Percentiles rank a stretch among this genome's conserved stretches.
Conservation (phyloP, 148 eudicot genomes). For the Vaccinium myrtillus region DNA sequence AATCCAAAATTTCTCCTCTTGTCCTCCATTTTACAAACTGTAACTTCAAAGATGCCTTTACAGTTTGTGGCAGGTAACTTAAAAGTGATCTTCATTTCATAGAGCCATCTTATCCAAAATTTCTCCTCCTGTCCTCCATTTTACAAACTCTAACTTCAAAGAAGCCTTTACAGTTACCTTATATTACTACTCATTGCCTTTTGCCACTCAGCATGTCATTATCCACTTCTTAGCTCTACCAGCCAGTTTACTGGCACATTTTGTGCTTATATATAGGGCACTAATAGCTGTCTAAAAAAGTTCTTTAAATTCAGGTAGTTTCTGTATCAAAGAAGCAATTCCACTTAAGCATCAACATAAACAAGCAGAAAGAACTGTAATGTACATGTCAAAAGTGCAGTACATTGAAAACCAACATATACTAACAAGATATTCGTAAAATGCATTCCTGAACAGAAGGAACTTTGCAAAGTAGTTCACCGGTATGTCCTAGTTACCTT, state of each 20-base stretch:
- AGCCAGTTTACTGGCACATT: background rate
- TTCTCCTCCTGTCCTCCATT: background rate
- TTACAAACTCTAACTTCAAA: background rate
- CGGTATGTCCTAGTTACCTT: constrained; percentile 50
- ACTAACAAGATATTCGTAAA: background rate
- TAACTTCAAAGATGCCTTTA: constrained; percentile 5
- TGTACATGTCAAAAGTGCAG: background rate
- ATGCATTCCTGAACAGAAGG: constrained; percentile 2
- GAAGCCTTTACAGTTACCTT: background rate
- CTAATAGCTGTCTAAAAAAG: background rate
- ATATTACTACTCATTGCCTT: background rate
- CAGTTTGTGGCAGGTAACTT: background rate
- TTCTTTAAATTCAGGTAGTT: background rate
- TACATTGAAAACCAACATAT: background rate
- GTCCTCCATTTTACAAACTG: background rate
- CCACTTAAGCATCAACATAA: background rate
- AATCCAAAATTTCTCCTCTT: background rate
- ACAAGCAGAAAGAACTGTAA: background rate
- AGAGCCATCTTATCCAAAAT: background rate
- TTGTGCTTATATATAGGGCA: background rate
- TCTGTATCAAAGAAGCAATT: background rate
- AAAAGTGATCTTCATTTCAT: too few species aligned
- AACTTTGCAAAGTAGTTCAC: background rate
- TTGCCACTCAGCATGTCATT: background rate
- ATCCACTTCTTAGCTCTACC: background rate